Conservation (phyloP, 2,329 filamentous ascomycete species). For the Neofusicoccum kwambonambiense region DNA sequence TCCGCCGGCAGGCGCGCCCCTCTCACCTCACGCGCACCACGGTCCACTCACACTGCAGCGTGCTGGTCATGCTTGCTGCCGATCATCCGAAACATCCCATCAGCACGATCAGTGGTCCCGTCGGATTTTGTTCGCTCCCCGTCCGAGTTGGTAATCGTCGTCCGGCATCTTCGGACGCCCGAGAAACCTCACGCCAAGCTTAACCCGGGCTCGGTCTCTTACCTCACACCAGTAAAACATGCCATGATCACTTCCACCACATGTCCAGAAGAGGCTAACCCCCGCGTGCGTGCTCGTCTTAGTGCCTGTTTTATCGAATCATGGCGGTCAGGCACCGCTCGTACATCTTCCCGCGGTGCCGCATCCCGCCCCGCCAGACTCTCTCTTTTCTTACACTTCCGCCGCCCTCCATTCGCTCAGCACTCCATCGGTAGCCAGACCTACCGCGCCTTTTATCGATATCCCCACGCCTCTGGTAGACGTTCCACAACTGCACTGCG, state of each 20-base stretch:
- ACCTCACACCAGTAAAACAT: slow-evolving; percentile 13
- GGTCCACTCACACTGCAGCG: slow-evolving; percentile 3
- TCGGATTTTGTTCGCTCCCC: background rate
- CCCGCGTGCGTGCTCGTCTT: background rate
- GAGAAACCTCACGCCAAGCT: slow-evolving; percentile 7
- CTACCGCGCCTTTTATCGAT: slow-evolving; percentile 14
- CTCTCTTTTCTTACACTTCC: slow-evolving; percentile 1
- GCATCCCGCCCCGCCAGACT: background rate
- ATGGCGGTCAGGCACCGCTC: slow-evolving; percentile 20
- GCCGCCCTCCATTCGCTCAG: slow-evolving; percentile 8
- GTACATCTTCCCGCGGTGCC: slow-evolving; percentile 9
- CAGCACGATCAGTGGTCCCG: background rate
- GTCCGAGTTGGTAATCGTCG: background rate
- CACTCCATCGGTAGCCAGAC: background rate
- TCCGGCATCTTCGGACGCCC: slow-evolving; percentile 8
- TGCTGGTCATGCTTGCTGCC: slow-evolving; percentile 11
- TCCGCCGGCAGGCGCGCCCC: background rate
- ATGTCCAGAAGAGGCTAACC: slow-evolving; percentile 11
- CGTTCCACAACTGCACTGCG: slow-evolving; percentile 1
- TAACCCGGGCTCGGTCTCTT: background rate
- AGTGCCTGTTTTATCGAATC: slow-evolving; percentile 14
- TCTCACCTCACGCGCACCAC: background rate
- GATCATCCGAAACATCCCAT: slow-evolving; percentile 14
- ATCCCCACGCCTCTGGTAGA: slow-evolving; percentile 19
- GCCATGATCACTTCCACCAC: slow-evolving; percentile 2